Conservation (phyloP, 1,139 yeast species). For the Eremothecium coryli region DNA sequence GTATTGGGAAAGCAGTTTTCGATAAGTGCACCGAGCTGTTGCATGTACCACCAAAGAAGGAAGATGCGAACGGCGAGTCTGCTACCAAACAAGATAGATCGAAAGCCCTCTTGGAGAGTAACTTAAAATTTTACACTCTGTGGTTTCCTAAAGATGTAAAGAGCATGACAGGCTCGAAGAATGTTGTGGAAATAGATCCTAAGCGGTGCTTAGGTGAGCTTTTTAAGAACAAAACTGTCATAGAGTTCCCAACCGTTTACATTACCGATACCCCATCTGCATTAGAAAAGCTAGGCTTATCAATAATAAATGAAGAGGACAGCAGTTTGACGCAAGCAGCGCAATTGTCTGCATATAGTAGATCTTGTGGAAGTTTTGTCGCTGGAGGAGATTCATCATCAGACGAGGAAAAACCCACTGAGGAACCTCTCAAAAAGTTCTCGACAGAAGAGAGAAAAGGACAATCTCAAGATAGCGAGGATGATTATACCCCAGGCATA, state of each 20-base stretch:
- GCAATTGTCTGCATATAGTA: neutral
- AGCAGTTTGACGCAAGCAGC: neutral
- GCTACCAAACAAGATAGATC: slow-evolving; percentile 16
- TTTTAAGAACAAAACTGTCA: slow-evolving; percentile 47
- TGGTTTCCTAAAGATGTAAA: slow-evolving; percentile 23
- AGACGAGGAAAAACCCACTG: slow-evolving; percentile 7
- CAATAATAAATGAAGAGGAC: slow-evolving; percentile 1
- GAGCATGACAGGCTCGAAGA: slow-evolving; percentile 21
- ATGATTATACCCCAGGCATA: slow-evolving; percentile 23
- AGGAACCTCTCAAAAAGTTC: neutral
- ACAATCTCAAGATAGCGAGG: slow-evolving; percentile 15
- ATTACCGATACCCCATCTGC: slow-evolving; percentile 29
- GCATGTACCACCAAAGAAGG: slow-evolving; percentile 6
- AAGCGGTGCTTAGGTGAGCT: slow-evolving; percentile 34
- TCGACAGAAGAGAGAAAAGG: slow-evolving; percentile 7
- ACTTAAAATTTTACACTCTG: slow-evolving; percentile 22
- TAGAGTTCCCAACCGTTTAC: slow-evolving; percentile 70
- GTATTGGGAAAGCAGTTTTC: slow-evolving; percentile 24
- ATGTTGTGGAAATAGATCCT: slow-evolving; percentile 19
- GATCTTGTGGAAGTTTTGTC: neutral
- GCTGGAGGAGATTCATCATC: slow-evolving; percentile 7
- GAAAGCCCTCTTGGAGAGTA: slow-evolving; percentile 11
- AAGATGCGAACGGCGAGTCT: slow-evolving; percentile 8
- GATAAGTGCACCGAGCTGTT: slow-evolving; percentile 20
- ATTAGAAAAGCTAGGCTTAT: neutral